Evolutionary conservation across 176 grass and related monocot genomes (phyloP), one percentile per base, ranked within the genome.

Genomic region (maize (Zea mays)): DNA sequence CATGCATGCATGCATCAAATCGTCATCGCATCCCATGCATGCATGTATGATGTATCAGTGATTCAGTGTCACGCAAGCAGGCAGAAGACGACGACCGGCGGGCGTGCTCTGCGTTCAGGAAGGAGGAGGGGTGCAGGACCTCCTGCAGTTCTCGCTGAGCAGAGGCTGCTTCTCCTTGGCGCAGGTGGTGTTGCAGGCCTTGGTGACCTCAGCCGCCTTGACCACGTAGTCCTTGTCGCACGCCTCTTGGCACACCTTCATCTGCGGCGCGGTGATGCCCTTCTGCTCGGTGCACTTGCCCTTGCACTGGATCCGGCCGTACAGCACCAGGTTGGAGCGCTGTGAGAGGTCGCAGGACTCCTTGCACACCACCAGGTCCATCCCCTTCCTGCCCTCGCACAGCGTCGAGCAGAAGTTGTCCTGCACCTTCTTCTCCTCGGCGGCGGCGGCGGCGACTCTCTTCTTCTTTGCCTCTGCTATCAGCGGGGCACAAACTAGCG

Each of bases 251-350:
- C 54, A 57, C 7, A 57, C n/a, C 54, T 57, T 20, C 54, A 51
- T 51, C 14, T 13, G 14, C 49, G 49, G 49, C 0, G 49, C 17
- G 3, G 54, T 57, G n/a, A 57, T 57, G 54, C 54, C 54, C 54
- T 57, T 57, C 54, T 57, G 54, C 54, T 57, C 49, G 49, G 49
- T 57, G 54, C 54, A 57, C 54, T 57, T 57, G 7, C 54, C 54
- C 17, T 9, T 57, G 54, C 54, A 57, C n/a, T 57, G 54, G 6
- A 57, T 9, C 54, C 54, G 8, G 6, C 7, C 3, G n/a, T 57
- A 57, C 3, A 0, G n/a, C 54, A 57, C 54, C n/a, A 57, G 54
- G n/a, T 57, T 57, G 54, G 54, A 8, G 6, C 7, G 7, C n/a
- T 57, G 54, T 2, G 8, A 8, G 54, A 57, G 17, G 0, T 19